Conservation (phyloP, 257 asterid species). For the Solanum habrochaites region DNA sequence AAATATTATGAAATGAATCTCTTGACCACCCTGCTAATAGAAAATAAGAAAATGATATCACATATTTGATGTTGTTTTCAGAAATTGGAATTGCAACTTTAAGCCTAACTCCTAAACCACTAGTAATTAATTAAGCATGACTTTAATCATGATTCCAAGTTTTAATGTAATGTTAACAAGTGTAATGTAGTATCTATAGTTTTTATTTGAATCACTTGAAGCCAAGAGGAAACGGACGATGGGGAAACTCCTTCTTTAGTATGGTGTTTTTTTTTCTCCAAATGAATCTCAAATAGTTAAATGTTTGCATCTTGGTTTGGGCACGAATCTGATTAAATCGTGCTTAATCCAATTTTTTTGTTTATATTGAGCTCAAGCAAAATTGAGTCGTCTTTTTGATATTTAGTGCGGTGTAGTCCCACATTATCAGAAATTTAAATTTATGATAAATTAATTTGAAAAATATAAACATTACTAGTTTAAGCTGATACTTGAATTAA, state of each 20-base stretch:
- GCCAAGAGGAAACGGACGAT: background rate
- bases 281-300: background rate
- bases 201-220: background rate
- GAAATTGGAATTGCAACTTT: background rate
- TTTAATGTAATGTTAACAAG: background rate
- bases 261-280: background rate
- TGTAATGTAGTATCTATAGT: background rate
- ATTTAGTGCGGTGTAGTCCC: background rate
- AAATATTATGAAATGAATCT: no score
- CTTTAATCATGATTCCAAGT: background rate
- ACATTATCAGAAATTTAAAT: background rate
- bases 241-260: background rate
- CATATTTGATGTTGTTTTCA: background rate
- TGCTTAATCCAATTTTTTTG: background rate
- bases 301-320: background rate
- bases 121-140: constrained; percentile 1
- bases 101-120: constrained; percentile 11
- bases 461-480: background rate
- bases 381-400: background rate
- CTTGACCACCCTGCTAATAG: background rate
- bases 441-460: background rate
- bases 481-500: background rate
- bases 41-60: background rate
- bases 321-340: background rate
- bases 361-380: background rate